Evolutionary conservation across 768 basidiomycete species (phyloP).

Genomic region (Dendrothele bispora): DNA sequence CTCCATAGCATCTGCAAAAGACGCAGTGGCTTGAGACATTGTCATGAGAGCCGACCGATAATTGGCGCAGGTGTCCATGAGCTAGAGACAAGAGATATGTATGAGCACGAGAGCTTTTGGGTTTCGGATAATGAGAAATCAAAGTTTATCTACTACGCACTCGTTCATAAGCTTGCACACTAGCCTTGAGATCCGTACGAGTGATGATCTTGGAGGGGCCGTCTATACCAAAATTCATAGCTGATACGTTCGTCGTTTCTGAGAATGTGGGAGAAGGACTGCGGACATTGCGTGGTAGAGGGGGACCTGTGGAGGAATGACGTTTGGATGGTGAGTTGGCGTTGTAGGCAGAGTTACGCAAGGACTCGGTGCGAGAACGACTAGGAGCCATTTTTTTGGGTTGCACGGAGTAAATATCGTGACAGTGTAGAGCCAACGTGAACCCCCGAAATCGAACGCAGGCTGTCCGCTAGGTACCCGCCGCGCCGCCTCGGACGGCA

Average conservation of each 20-base stretch:
- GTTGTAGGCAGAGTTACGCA: no score
- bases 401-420: conserved; percentile 1
- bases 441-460: no score
- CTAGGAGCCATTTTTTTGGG: conserved; percentile 44
- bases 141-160: conserved; percentile 50
- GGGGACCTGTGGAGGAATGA: conserved; percentile 48
- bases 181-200: conserved; percentile 71
- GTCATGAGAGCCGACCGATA: conserved; percentile 81
- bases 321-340: conserved; percentile 42
- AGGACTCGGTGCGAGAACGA: conserved; percentile 58
- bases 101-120: no score
- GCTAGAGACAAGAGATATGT: conserved; percentile 36
- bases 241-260: conserved; percentile 76
- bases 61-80: conserved; percentile 71
- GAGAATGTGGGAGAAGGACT: conserved; percentile 82
- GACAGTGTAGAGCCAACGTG: background rate
- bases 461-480: no score
- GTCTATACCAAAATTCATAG: conserved; percentile 71
- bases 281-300: no score
- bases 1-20: conserved; percentile 86
- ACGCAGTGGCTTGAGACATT: conserved; percentile 81
- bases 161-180: conserved; percentile 79
- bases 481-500: no score
- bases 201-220: conserved; percentile 85
- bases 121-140: no score